phyloP scores from a whole-genome alignment of 108 stramenopile species.

The Bacterosira constricta region DNA sequence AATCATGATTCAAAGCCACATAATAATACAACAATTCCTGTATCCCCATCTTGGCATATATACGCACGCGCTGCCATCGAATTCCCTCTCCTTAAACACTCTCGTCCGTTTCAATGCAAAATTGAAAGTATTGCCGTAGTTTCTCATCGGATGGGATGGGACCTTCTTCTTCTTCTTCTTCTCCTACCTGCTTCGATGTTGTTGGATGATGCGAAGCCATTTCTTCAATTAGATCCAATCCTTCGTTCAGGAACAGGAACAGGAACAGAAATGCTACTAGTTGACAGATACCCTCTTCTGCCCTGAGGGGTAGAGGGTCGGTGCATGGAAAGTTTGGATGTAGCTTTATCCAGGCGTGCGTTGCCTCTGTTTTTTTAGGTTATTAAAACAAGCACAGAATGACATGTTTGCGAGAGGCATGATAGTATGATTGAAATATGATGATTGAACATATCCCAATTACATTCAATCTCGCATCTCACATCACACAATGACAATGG shows the following conservation, averaged over 20 bases:
- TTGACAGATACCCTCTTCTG: conserved; percentile 75
- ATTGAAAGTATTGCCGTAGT: conserved; percentile 69
- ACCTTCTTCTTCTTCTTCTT: conserved; percentile 1
- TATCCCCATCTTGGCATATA: conserved; percentile 66
- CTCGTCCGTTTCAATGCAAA: conserved; percentile 69
- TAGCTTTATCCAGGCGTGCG: conserved; percentile 84
- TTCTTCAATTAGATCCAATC: conserved; percentile 36
- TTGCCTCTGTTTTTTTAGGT: conserved; percentile 74
- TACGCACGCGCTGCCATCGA: conserved; percentile 50
- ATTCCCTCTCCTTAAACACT: conserved; percentile 62
- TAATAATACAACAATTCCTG: conserved; percentile 64
- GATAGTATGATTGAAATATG: no score
- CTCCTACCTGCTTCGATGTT: conserved; percentile 6
- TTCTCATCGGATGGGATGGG: conserved; percentile 56
- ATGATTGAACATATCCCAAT: no score
- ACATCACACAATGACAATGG: no score
- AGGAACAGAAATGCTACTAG: conserved; percentile 72
- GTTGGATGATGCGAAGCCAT: neutral
- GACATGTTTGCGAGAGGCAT: no score
- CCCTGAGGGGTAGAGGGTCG: conserved; percentile 51
- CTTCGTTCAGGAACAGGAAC: conserved; percentile 65
- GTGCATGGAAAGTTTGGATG: conserved; percentile 56
- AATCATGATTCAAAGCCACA: conserved; percentile 59
- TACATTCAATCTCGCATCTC: no score
- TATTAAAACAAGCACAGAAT: no score